These are phyloP conservation scores for Phragmites australis DNA, from an alignment of 176 grass and related monocot genomes.

Conservation along the genomic window DNA sequence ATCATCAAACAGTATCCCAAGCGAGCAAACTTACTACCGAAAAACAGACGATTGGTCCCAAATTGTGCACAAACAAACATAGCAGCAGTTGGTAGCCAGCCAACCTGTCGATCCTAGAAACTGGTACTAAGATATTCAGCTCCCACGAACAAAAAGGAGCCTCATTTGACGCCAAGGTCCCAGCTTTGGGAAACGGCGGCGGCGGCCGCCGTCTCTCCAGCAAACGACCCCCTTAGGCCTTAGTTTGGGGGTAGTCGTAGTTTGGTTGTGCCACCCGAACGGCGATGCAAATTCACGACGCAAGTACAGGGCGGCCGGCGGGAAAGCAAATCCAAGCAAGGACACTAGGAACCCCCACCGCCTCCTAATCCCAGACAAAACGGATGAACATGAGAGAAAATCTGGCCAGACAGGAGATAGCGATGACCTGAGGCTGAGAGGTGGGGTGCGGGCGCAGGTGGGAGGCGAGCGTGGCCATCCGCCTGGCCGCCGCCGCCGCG, in stretches of 20 bases:
- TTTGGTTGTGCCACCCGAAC: neutral
- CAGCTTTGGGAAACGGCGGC: neutral
- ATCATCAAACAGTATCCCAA: neutral
- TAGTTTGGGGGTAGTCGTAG: neutral
- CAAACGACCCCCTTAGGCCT: neutral
- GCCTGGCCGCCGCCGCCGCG: constrained; percentile 46
- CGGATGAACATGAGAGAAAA: neutral
- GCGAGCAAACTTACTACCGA: neutral
- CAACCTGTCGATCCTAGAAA: neutral
- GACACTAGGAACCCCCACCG: neutral
- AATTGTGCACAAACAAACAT: too few relatives aligned
- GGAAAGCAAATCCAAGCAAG: neutral
- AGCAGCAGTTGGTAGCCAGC: neutral
- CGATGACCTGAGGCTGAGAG: constrained; percentile 43
- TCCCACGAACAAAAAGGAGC: neutral
- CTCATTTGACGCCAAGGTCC: constrained; percentile 13
- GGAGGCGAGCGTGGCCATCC: constrained; percentile 58
- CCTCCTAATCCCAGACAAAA: neutral
- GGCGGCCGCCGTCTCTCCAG: neutral
- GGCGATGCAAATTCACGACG: neutral
- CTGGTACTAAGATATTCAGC: neutral
- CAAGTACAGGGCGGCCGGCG: neutral
- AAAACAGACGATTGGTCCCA: neutral
- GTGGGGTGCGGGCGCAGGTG: constrained; percentile 52
- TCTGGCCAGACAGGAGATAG: neutral